These are phyloP conservation scores for Moricandia arvensis DNA, from an alignment of 345 rosid genomes.

Conservation along the genomic window DNA sequence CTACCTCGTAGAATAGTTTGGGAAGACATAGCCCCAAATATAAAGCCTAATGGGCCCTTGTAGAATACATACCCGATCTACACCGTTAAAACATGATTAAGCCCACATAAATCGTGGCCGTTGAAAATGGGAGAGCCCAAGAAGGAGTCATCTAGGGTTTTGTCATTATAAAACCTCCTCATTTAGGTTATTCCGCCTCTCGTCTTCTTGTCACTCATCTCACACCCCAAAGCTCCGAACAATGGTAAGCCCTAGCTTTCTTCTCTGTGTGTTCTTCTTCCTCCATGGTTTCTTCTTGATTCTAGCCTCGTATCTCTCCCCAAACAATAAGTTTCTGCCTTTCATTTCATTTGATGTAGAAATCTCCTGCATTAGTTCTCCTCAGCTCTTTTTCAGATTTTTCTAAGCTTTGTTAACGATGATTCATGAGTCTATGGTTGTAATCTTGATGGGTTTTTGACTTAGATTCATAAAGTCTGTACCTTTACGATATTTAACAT, in stretches of 20 bases:
- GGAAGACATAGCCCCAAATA: not conserved
- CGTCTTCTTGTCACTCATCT: slow-evolving; percentile 28
- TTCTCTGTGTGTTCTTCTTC: not conserved
- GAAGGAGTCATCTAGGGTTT: slow-evolving; percentile 38
- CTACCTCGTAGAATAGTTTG: not conserved
- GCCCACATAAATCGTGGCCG: slow-evolving; percentile 23
- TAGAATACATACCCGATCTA: not conserved
- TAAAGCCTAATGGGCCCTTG: not conserved
- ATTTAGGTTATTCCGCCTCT: slow-evolving; percentile 27
- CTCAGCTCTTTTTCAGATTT: no score
- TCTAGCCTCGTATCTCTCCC: not conserved
- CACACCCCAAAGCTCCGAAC: slow-evolving; percentile 20
- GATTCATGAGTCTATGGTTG: not conserved
- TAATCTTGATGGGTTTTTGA: slow-evolving; percentile 16
- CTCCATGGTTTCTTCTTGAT: not conserved
- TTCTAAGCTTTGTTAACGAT: not conserved
- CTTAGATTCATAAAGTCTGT: not conserved
- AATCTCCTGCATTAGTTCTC: not conserved
- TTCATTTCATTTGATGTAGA: not conserved
- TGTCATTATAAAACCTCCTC: slow-evolving; percentile 8
- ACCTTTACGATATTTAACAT: not conserved
- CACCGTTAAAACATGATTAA: not conserved
- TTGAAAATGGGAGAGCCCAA: slow-evolving; percentile 14
- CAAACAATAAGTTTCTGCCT: not conserved
- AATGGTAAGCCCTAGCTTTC: slow-evolving; percentile 29